Percentiles rank a stretch among this genome's conserved stretches.
phyloP scores from a whole-genome alignment of 805 yeast genomes.

The Metschnikowia peoriensis region DNA sequence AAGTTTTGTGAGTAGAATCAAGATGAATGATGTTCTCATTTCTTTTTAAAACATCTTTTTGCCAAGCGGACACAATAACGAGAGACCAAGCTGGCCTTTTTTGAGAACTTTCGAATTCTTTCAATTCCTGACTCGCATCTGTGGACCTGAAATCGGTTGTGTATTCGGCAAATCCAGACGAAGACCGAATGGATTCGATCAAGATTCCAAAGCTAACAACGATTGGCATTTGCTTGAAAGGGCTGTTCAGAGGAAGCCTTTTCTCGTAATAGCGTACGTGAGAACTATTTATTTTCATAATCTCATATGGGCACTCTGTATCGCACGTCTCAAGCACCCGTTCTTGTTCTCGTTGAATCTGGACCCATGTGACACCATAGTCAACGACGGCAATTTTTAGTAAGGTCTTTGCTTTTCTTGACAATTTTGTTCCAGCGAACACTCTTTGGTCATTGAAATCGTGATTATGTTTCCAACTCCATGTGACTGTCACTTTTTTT shows the following conservation, averaged over 20 bases:
- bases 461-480: not conserved
- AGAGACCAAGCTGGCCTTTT: not conserved
- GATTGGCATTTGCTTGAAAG: not conserved
- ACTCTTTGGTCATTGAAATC: not conserved
- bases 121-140: not conserved
- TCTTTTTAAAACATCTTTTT: not conserved
- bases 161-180: not conserved
- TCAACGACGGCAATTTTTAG: not conserved
- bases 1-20: slow-evolving; percentile 1
- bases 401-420: not conserved
- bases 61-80: not conserved
- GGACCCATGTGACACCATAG: not conserved
- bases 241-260: not conserved
- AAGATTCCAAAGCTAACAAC: not conserved
- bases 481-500: not conserved
- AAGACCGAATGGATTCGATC: not conserved
- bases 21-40: not conserved
- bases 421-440: not conserved
- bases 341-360: not conserved
- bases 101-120: not conserved
- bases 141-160: not conserved
- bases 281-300: not conserved
- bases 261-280: not conserved
- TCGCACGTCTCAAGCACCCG: not conserved
- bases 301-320: not conserved